These are phyloP conservation scores for Lepidium didymum DNA, from an alignment of 345 rosid genomes.

Conservation along the genomic window DNA sequence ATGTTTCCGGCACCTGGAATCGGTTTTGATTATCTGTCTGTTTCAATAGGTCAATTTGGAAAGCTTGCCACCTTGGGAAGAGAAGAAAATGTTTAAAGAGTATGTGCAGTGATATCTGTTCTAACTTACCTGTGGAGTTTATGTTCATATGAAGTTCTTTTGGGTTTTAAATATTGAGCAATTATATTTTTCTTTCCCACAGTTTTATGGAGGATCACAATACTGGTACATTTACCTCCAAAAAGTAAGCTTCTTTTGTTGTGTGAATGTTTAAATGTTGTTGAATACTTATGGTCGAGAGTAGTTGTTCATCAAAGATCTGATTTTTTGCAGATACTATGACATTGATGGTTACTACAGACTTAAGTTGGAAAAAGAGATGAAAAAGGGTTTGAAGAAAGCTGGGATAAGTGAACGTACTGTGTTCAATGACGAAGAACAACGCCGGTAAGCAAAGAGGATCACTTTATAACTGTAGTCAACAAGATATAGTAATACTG, in stretches of 20 bases:
- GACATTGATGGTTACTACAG: constrained; percentile 79
- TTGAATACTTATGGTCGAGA: not conserved
- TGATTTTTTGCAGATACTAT: constrained; percentile 54
- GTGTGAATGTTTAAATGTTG: not conserved
- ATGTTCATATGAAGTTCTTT: not conserved
- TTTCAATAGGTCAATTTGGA: constrained; percentile 70
- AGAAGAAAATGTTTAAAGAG: constrained; percentile 93
- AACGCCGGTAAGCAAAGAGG: constrained; percentile 52
- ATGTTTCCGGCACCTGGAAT: not conserved
- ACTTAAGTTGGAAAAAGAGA: constrained; percentile 63
- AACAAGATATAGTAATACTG: not conserved
- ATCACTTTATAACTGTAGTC: not conserved
- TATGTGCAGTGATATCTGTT: constrained; percentile 25
- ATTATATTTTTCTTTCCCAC: constrained; percentile 2
- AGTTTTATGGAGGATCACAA: constrained; percentile 99
- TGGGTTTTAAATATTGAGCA: not conserved
- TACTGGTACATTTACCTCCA: constrained; percentile 94
- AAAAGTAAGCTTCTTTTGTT: constrained; percentile 54
- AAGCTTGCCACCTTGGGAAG: constrained; percentile 92
- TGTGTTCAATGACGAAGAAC: constrained; percentile 92
- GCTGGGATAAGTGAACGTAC: constrained; percentile 58
- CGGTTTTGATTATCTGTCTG: not conserved
- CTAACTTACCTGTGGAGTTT: not conserved
- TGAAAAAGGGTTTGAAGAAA: constrained; percentile 62
- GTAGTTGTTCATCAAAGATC: not conserved